A percentile compares a stretch with the other conserved stretches of the same genome.
These are phyloP conservation scores for Boletus edulis DNA, from an alignment of 768 basidiomycete genomes.

Conservation along the genomic window DNA sequence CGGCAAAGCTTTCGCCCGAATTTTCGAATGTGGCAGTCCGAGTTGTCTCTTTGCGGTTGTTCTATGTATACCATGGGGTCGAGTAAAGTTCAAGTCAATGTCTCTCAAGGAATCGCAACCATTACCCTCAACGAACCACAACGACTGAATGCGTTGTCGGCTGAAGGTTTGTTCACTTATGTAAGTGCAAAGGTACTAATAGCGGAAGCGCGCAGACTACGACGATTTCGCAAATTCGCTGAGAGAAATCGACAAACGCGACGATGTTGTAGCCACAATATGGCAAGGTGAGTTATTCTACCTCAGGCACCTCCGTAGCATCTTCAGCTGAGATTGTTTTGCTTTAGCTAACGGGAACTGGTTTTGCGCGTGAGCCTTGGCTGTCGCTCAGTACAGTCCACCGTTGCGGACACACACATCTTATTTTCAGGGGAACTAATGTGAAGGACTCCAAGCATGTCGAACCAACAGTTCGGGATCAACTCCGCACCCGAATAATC, in stretches of 20 bases:
- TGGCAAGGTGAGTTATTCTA: slow-evolving; percentile 52
- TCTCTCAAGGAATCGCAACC: slow-evolving; percentile 61
- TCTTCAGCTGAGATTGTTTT: background rate
- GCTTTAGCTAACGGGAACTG: slow-evolving; percentile 58
- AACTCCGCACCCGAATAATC: slow-evolving; percentile 45
- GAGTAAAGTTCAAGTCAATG: slow-evolving; percentile 44
- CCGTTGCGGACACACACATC: background rate
- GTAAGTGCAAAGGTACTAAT: background rate
- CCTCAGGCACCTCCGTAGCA: background rate
- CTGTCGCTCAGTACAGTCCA: background rate
- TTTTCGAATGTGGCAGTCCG: background rate
- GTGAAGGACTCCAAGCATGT: slow-evolving; percentile 34
- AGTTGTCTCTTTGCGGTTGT: background rate
- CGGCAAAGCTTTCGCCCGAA: background rate
- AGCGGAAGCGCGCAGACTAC: slow-evolving; percentile 46
- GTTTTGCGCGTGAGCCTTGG: slow-evolving; percentile 64
- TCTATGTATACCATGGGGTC: slow-evolving; percentile 32
- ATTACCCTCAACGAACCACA: slow-evolving; percentile 64
- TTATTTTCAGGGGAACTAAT: slow-evolving; percentile 52
- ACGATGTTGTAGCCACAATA: slow-evolving; percentile 63
- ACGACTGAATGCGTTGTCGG: slow-evolving; percentile 57
- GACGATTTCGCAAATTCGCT: slow-evolving; percentile 56
- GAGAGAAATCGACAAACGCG: slow-evolving; percentile 54
- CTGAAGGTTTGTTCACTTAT: slow-evolving; percentile 35
- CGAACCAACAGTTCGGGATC: slow-evolving; percentile 39